A percentile compares a stretch with the other conserved stretches of the same genome.
These are phyloP conservation scores for Diddensiella transvaalensis DNA, from an alignment of 805 yeast species.

Conservation along the genomic window DNA sequence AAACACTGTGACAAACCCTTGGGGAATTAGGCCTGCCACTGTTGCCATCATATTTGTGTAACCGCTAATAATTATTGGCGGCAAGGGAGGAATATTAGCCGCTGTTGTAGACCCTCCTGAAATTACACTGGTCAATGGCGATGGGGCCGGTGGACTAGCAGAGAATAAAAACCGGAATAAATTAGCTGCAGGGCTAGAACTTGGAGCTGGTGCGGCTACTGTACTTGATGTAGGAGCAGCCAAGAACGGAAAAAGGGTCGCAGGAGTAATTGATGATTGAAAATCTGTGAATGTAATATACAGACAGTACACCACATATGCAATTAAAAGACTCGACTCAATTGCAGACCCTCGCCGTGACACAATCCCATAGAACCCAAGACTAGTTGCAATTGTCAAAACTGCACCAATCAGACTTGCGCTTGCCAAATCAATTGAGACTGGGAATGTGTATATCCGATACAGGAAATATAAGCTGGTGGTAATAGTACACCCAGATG, in stretches of 20 bases:
- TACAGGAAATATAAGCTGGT: slow-evolving; percentile 74
- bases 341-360: slow-evolving; percentile 84
- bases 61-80: slow-evolving; percentile 38
- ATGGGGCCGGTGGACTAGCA: slow-evolving; percentile 5
- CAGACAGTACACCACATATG: slow-evolving; percentile 87
- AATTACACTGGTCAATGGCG: neutral
- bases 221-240: slow-evolving; percentile 9
- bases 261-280: slow-evolving; percentile 37
- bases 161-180: slow-evolving; percentile 3
- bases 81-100: slow-evolving; percentile 29
- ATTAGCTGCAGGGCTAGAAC: neutral
- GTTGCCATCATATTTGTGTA: slow-evolving; percentile 35
- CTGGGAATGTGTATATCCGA: slow-evolving; percentile 74
- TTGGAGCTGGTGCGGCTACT: neutral
- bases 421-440: slow-evolving; percentile 59
- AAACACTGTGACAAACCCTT: slow-evolving; percentile 38
- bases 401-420: slow-evolving; percentile 87
- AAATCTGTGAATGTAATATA: slow-evolving; percentile 91
- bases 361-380: slow-evolving; percentile 80
- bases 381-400: slow-evolving; percentile 65
- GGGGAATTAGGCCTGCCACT: slow-evolving; percentile 38
- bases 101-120: slow-evolving; percentile 4
- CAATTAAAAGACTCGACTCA: slow-evolving; percentile 80
- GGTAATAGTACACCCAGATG: slow-evolving; percentile 72
- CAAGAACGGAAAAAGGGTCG: slow-evolving; percentile 19